Base-by-base conservation (phyloP, 2,329 filamentous ascomycete species). In the Aspergillus sp. region DNA sequence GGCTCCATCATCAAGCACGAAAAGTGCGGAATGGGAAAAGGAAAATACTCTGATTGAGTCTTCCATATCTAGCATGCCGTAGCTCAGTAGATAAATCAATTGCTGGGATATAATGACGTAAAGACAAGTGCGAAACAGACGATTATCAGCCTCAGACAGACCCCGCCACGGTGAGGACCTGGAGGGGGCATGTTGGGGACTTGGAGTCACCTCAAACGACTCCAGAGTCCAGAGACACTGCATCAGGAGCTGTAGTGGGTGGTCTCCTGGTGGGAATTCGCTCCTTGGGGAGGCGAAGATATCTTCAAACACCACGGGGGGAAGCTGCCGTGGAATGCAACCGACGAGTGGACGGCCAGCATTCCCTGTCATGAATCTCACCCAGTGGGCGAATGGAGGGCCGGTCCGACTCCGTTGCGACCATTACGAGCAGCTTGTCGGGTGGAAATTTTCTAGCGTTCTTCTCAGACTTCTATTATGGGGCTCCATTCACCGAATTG, bases 381-480 rank as follows among this genome's bases (percentile, higher is more conserved):
- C 6, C 34, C 9, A 27, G 34, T 11, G 37, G 46, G 34, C 40
- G 51, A 54, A 51, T 59, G 19, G 56, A 42, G 48, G 41, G 50
- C 19, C 30, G 8, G 15, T 46, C 13, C 44, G 44, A 46, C 20
- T 15, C 24, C 40, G 48, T 45, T 19, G 33, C 30, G 12, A 22
- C 37, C 19, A 54, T 57, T 56, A 51, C 50, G 44, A 48, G 12
- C 46, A 46, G 45, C 34, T 19, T 56, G 34, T 60, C 52, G 50
- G 58, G 56, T 59, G 34, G 42, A 44, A 46, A 49, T 62, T 62
- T 65, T 65, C 61, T 65, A 65, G 63, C 60, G 63, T 50, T 58
- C 61, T 65, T 63, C 61, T 56, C 50, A 33, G 52, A 51, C 44
- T 63, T 62, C 61, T 20, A 65, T 59, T 20, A 65, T 59, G 61